These are phyloP conservation scores for Barnettozyma californica DNA, from an alignment of 805 yeast species.

Conservation along the genomic window DNA sequence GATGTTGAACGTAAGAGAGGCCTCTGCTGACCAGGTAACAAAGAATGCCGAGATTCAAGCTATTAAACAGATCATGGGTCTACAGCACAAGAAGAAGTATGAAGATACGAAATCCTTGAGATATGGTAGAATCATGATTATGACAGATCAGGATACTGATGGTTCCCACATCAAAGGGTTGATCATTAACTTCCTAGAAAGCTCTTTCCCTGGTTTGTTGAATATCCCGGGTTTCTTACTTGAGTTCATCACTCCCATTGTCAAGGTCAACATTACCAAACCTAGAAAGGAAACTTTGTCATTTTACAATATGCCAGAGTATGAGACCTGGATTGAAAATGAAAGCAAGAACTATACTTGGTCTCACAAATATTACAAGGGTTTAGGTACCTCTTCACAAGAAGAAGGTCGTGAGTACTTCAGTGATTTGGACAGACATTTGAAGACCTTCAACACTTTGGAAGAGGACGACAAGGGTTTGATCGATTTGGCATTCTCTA, in stretches of 20 bases:
- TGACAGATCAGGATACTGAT: constrained; percentile 99
- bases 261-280: constrained; percentile 74
- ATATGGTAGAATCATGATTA: constrained; percentile 96
- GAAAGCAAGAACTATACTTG: constrained; percentile 74
- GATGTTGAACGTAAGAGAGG: constrained; percentile 91
- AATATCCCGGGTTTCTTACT: constrained; percentile 87
- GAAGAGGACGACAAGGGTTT: constrained; percentile 70
- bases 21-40: constrained; percentile 89
- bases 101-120: constrained; percentile 69
- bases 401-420: constrained; percentile 87
- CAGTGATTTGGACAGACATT: constrained; percentile 75
- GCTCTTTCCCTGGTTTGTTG: constrained; percentile 89
- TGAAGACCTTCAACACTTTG: constrained; percentile 78
- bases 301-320: constrained; percentile 94
- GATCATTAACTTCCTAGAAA: constrained; percentile 85
- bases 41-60: constrained; percentile 95
- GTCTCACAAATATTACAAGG: constrained; percentile 95
- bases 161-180: constrained; percentile 97
- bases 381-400: constrained; percentile 91
- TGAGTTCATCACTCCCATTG: constrained; percentile 95
- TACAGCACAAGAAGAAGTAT: constrained; percentile 86
- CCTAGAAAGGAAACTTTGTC: constrained; percentile 58
- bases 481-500: constrained; percentile 91
- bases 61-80: constrained; percentile 88
- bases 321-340: constrained; percentile 84